Base-by-base conservation (phyloP, 1,284 basidiomycete genomes). In the Boletellus deceptivus region DNA sequence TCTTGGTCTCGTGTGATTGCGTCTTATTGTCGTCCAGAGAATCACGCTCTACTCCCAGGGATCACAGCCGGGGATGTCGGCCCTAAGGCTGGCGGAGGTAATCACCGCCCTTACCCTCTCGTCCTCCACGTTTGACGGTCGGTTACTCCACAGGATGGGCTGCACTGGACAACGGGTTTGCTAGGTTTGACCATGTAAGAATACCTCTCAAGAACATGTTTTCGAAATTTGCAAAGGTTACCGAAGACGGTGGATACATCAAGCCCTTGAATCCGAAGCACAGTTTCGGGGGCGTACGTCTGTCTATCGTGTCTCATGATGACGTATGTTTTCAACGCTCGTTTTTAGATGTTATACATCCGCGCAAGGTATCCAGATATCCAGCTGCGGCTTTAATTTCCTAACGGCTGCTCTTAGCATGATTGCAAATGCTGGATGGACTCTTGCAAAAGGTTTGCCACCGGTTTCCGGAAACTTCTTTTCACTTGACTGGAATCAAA, bases 141-240 rank as follows among this genome's bases (percentile, higher is more conserved):
- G 24, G 41, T 34, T 34, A 17, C 8, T 18, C 46, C 4, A 10
- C 31, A 84, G 83, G 89, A 11, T 82, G 70, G 54, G 67, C 74
- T 1, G 64, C 81, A 0, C 71, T 77, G 5, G 89, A 92, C 61
- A 87, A 91, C 54, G 89, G 89, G 2, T 91, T 80, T 56, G 82
- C 79, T 18, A 74, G 79, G 10, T 91, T 92, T 60, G 65, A 84
- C 58, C 82, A 78, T 52, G 80, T 90, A 50, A 77, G 83, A n/a
- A 82, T 92, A 50, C 87, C 89, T 1, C 79, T 83, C 47, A 76
- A 77, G 51, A 74, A 89, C 49, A 91, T 93, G 89, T 77, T 92
- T 9, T 84, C 81, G 36, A 83, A 82, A 53, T 90, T 89, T 58
- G 82, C 89, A 2, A 76, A 79, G 47, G 83, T 92, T 27, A 85